Conservation (phyloP, 73 alveolate species). For the Blepharisma stoltei region DNA sequence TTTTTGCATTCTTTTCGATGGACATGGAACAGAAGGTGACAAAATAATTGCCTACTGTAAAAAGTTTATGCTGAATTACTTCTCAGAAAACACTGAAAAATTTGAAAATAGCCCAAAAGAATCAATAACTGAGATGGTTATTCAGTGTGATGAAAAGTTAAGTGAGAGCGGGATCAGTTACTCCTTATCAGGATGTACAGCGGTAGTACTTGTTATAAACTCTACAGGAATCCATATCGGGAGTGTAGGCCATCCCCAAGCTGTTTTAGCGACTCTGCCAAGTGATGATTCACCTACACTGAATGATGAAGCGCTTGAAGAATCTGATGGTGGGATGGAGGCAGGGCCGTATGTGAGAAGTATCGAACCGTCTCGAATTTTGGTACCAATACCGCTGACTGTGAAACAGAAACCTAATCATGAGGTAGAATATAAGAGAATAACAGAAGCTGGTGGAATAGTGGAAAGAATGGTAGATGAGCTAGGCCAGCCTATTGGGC, state of each 20-base stretch:
- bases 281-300: not conserved
- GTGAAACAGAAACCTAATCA: constrained; percentile 39
- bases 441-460: constrained; percentile 44
- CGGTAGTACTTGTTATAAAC: not conserved
- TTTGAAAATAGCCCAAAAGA: constrained; percentile 24
- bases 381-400: constrained; percentile 28
- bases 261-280: not conserved
- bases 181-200: constrained; percentile 25
- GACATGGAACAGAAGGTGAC: constrained; percentile 29
- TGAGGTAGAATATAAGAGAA: constrained; percentile 55
- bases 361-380: not conserved
- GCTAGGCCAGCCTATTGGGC: constrained; percentile 40
- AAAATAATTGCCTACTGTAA: not conserved
- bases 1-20: constrained; percentile 20
- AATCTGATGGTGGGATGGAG: not conserved
- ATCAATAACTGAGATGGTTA: not conserved
- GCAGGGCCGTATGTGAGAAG: not conserved
- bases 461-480: constrained; percentile 52
- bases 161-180: not conserved
- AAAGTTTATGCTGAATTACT: not conserved
- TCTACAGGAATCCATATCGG: not conserved
- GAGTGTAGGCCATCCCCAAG: constrained; percentile 25
- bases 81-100: constrained; percentile 20
- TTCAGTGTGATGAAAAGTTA: constrained; percentile 6
- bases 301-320: not conserved